Evolutionary conservation across 2,329 filamentous ascomycete genomes (phyloP).

Genomic region (Colletotrichum zoysiae): DNA sequence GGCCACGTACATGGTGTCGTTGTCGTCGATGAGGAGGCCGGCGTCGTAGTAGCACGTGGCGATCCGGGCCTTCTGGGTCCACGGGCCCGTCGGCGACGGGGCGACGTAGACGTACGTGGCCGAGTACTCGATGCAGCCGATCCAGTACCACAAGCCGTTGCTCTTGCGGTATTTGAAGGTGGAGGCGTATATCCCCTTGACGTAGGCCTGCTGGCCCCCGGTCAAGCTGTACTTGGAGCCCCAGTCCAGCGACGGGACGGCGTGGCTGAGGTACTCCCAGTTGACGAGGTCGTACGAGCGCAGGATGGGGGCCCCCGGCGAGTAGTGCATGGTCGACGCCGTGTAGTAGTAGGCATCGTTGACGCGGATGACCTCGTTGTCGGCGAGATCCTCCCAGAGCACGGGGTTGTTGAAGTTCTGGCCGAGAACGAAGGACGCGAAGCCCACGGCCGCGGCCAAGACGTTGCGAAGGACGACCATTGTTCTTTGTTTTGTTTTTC

Average conservation of each 20-base stretch:
- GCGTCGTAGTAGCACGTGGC: slow-evolving; percentile 60
- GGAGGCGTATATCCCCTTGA: slow-evolving; percentile 68
- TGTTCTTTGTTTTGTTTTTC: neutral
- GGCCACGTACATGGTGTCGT: slow-evolving; percentile 62
- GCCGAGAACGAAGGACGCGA: neutral
- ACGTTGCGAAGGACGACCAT: neutral
- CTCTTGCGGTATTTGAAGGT: slow-evolving; percentile 57
- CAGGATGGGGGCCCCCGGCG: slow-evolving; percentile 65
- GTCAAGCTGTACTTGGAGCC: slow-evolving; percentile 58
- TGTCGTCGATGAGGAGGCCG: slow-evolving; percentile 60
- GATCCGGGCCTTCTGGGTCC: slow-evolving; percentile 12
- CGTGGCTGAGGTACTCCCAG: slow-evolving; percentile 57
- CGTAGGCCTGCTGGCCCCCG: slow-evolving; percentile 58
- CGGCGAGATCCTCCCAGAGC: slow-evolving; percentile 64
- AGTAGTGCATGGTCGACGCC: slow-evolving; percentile 65
- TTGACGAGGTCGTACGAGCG: slow-evolving; percentile 65
- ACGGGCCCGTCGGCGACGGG: slow-evolving; percentile 43
- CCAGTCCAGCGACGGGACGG: slow-evolving; percentile 56
- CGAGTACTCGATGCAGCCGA: slow-evolving; percentile 35
- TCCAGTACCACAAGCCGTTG: slow-evolving; percentile 38
- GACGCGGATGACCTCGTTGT: slow-evolving; percentile 63
- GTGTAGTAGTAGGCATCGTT: slow-evolving; percentile 63
- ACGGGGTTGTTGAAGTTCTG: slow-evolving; percentile 58
- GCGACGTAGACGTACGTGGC: slow-evolving; percentile 40
- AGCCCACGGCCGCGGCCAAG: neutral